A percentile compares a stretch with the other conserved stretches of the same genome.
These are phyloP conservation scores for Kurtzmaniella quercitrusa DNA, from an alignment of 1,139 yeast genomes.

Conservation along the genomic window DNA sequence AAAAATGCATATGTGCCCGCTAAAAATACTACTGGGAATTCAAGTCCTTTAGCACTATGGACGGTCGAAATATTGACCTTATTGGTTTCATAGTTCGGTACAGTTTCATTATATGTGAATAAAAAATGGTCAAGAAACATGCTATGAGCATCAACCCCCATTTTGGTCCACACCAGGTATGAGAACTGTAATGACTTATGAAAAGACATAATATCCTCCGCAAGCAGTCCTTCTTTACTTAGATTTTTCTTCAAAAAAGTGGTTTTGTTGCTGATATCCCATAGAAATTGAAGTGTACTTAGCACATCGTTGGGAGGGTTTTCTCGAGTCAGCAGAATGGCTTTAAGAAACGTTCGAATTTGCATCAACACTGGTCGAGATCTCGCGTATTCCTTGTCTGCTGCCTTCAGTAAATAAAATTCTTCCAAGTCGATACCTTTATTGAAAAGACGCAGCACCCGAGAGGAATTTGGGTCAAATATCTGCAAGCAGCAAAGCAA, in stretches of 20 bases:
- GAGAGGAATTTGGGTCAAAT: conserved; percentile 17
- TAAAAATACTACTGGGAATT: conserved; percentile 65
- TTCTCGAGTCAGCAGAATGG: conserved; percentile 13
- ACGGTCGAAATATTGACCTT: conserved; percentile 55
- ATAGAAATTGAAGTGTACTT: conserved; percentile 2
- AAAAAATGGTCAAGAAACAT: conserved; percentile 36
- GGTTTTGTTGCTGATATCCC: conserved; percentile 3
- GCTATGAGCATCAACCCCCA: conserved; percentile 10
- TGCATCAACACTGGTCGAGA: not conserved
- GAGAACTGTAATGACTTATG: conserved; percentile 21
- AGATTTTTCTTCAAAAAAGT: conserved; percentile 1
- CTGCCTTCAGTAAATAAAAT: conserved; percentile 9
- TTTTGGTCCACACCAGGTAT: conserved; percentile 14
- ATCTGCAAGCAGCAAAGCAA: conserved; percentile 24
- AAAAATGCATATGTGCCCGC: conserved; percentile 26
- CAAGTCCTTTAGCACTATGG: conserved; percentile 70
- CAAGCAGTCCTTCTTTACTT: conserved; percentile 11
- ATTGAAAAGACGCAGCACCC: not conserved
- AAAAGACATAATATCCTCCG: conserved; percentile 22
- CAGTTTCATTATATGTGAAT: conserved; percentile 44
- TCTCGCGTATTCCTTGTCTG: not conserved
- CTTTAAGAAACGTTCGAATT: conserved; percentile 10
- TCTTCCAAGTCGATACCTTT: conserved; percentile 13
- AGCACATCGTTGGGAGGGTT: conserved; percentile 8
- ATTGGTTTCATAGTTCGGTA: conserved; percentile 22